Evolutionary conservation across 352 stramenopile species (phyloP).

Genomic region (Phytophthora fragariaefolia): DNA sequence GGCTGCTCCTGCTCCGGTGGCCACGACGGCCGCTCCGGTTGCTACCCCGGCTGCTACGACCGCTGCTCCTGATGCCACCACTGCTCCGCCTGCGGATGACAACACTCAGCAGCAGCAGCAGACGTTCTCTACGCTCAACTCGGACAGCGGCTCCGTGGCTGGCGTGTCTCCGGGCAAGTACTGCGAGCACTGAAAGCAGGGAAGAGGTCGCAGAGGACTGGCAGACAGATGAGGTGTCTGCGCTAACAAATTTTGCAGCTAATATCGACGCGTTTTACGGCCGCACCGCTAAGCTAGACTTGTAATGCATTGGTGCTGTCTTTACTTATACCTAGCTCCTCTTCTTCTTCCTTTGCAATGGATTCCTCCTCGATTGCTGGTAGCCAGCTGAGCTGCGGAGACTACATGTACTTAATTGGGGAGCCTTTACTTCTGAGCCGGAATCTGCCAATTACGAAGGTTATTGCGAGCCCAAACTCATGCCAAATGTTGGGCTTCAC

Average conservation of each 20-base stretch:
- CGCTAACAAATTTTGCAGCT: constrained; percentile 16
- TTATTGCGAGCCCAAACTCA: too few relatives aligned
- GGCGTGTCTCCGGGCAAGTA: constrained; percentile 27
- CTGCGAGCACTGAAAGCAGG: constrained; percentile 34
- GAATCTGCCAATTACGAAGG: too few relatives aligned
- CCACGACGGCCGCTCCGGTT: neutral
- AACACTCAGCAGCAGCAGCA: constrained; percentile 21
- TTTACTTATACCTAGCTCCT: constrained; percentile 2
- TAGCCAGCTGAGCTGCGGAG: too few relatives aligned
- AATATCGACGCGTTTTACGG: constrained; percentile 26
- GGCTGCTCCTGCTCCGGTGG: constrained; percentile 21
- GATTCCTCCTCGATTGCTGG: too few relatives aligned
- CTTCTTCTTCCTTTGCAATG: too few relatives aligned
- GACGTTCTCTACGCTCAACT: constrained; percentile 23
- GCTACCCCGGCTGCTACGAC: constrained; percentile 4
- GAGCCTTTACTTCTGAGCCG: too few relatives aligned
- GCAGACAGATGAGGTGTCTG: constrained; percentile 10
- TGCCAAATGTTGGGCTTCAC: too few relatives aligned
- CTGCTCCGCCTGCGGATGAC: constrained; percentile 10
- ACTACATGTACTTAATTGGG: too few relatives aligned
- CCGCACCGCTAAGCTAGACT: constrained; percentile 14
- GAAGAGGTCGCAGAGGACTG: constrained; percentile 3
- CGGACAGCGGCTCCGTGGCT: constrained; percentile 12
- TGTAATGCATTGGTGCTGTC: constrained; percentile 18
- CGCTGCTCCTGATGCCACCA: constrained; percentile 10